phyloP scores from a whole-genome alignment of 2,329 filamentous ascomycete genomes.

The Trichoderma atroviride region DNA sequence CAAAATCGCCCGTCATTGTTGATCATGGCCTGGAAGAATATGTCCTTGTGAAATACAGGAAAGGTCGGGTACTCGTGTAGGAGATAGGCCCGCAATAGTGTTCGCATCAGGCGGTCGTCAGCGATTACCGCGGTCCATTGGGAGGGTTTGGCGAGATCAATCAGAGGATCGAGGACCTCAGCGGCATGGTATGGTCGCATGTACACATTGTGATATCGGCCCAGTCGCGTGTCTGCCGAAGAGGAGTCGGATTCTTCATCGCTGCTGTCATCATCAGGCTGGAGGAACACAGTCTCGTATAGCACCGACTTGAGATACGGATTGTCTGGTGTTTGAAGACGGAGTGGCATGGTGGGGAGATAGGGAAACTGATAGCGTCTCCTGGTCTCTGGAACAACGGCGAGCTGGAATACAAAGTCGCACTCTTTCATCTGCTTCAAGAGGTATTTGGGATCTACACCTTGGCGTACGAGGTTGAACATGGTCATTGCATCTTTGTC shows the following conservation, averaged over 20 bases:
- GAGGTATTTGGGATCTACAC: conserved; percentile 34
- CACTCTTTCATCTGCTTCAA: conserved; percentile 40
- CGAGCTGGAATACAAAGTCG: conserved; percentile 41
- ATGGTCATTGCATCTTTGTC: conserved; percentile 9
- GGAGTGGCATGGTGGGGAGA: conserved; percentile 35
- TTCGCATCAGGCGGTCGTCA: conserved; percentile 39
- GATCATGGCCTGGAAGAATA: conserved; percentile 42
- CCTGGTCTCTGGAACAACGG: conserved; percentile 39
- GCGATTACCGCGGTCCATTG: conserved; percentile 40
- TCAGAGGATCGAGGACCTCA: conserved; percentile 36
- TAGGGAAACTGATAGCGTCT: conserved; percentile 43
- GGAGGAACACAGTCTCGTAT: conserved; percentile 29
- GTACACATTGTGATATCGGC: conserved; percentile 27
- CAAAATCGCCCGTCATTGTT: conserved; percentile 36
- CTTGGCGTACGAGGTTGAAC: conserved; percentile 20
- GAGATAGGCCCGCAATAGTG: conserved; percentile 34
- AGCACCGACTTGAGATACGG: conserved; percentile 32
- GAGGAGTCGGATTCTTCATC: not conserved
- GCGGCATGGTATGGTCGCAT: conserved; percentile 40
- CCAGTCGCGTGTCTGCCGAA: not conserved
- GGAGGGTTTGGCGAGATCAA: conserved; percentile 36
- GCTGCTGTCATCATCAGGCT: not conserved
- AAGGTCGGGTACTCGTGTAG: conserved; percentile 40
- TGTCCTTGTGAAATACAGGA: conserved; percentile 41
- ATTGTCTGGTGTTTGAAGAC: conserved; percentile 30